A percentile compares a stretch with the other conserved stretches of the same genome.
phyloP scores from a whole-genome alignment of 2,329 filamentous ascomycete genomes.

The Cladosporium sp. region DNA sequence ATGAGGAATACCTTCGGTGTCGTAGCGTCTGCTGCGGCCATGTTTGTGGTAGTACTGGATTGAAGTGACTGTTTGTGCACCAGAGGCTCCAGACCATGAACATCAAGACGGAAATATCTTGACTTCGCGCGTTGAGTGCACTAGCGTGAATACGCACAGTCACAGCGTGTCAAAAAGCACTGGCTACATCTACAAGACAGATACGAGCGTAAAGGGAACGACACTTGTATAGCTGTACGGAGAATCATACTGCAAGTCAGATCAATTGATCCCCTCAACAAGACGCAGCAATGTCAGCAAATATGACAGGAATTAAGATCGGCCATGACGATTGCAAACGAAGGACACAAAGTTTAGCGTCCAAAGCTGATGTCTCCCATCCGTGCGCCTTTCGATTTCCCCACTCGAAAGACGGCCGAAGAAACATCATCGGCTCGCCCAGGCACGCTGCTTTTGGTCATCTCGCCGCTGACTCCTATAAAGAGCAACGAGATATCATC shows the following conservation, averaged over 20 bases:
- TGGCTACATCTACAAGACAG: too few relatives aligned
- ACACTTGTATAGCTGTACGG: too few relatives aligned
- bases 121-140: slow-evolving; percentile 5
- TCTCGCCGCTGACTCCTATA: slow-evolving; percentile 8
- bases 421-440: slow-evolving; percentile 8
- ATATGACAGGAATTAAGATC: not conserved
- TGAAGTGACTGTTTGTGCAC: not conserved
- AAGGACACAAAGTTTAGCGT: not conserved
- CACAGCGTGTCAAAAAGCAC: too few relatives aligned
- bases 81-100: not conserved
- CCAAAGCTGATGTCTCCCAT: not conserved
- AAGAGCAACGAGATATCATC: not conserved
- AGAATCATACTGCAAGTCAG: too few relatives aligned
- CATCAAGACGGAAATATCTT: slow-evolving; percentile 9
- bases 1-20: slow-evolving; percentile 75
- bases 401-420: not conserved
- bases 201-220: too few relatives aligned
- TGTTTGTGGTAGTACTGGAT: slow-evolving; percentile 12
- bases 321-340: slow-evolving; percentile 5
- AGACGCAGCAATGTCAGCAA: too few relatives aligned
- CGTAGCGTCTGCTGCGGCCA: slow-evolving; percentile 35
- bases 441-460: not conserved
- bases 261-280: too few relatives aligned
- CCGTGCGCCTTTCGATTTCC: slow-evolving; percentile 13
- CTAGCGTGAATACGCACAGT: not conserved